These are phyloP conservation scores for Paramecium pentaurelia DNA, from an alignment of 73 alveolate species.

Conservation along the genomic window DNA sequence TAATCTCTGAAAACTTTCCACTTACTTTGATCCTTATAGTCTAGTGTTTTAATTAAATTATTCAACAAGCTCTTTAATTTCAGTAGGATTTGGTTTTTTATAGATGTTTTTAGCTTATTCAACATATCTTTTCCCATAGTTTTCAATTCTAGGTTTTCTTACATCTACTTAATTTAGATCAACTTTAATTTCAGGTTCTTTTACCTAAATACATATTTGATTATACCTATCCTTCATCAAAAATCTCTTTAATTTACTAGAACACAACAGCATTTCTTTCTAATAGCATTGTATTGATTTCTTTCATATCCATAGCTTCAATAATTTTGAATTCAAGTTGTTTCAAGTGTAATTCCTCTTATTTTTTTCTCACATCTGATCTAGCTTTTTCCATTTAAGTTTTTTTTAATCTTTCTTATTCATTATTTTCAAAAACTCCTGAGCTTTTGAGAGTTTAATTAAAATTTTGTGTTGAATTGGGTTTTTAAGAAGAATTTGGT, in stretches of 20 bases:
- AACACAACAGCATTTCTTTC: background rate
- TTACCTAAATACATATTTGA: background rate
- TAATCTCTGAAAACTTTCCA: background rate
- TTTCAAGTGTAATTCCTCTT: constrained; percentile 7
- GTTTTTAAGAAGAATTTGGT: background rate
- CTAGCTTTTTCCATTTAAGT: background rate
- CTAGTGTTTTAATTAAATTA: background rate
- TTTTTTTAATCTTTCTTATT: background rate
- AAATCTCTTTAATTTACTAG: background rate
- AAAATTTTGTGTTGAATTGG: background rate
- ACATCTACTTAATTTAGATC: background rate
- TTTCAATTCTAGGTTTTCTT: background rate
- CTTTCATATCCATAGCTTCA: background rate
- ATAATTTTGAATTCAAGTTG: background rate
- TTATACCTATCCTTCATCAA: background rate
- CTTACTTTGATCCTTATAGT: background rate
- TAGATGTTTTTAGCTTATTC: constrained; percentile 12
- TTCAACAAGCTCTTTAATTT: background rate
- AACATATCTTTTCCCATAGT: background rate
- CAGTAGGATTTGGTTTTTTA: background rate
- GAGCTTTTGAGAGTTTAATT: background rate
- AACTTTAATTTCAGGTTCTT: constrained; percentile 28
- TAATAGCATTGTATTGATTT: constrained; percentile 12
- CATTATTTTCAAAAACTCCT: background rate
- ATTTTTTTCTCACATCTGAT: background rate